Percentiles rank a stretch among this genome's conserved stretches.
These are phyloP conservation scores for Ophiostoma sp. DNA, from an alignment of 2,329 filamentous ascomycete genomes.

Conservation along the genomic window DNA sequence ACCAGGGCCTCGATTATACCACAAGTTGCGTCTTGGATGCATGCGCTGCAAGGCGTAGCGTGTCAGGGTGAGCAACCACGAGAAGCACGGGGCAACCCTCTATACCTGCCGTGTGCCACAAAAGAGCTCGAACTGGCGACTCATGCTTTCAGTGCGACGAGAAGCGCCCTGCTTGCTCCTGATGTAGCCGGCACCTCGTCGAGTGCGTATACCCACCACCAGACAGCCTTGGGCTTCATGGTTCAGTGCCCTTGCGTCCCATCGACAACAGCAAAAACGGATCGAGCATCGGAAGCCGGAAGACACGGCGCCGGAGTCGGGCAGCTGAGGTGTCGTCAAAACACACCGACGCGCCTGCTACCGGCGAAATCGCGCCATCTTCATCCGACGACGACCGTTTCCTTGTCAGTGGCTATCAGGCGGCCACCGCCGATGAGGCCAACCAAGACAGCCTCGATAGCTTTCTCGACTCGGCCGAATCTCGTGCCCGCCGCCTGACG, in stretches of 20 bases:
- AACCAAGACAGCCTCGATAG: slow-evolving; percentile 30
- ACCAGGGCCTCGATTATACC: slow-evolving; percentile 35
- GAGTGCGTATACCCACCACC: slow-evolving; percentile 31
- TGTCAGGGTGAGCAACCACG: slow-evolving; percentile 35
- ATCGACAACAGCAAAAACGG: neutral
- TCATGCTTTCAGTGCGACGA: slow-evolving; percentile 32
- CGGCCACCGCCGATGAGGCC: neutral
- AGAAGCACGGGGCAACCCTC: neutral
- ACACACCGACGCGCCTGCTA: neutral
- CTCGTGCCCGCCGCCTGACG: slow-evolving; percentile 40
- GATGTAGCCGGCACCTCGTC: slow-evolving; percentile 33
- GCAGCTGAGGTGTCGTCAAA: neutral
- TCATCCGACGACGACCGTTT: neutral
- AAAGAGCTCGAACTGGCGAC: neutral
- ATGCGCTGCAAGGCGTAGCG: slow-evolving; percentile 36
- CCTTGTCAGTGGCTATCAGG: neutral
- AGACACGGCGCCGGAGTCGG: neutral
- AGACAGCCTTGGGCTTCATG: neutral
- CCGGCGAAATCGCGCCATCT: neutral
- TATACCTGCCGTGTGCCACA: neutral
- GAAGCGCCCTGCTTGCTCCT: slow-evolving; percentile 31
- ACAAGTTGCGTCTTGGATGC: slow-evolving; percentile 38
- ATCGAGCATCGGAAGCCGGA: neutral
- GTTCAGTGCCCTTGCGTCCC: neutral
- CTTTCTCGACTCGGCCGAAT: slow-evolving; percentile 39